Evolutionary conservation across 1,284 basidiomycete species (phyloP).

Genomic region (Ganoderma resinaceum): DNA sequence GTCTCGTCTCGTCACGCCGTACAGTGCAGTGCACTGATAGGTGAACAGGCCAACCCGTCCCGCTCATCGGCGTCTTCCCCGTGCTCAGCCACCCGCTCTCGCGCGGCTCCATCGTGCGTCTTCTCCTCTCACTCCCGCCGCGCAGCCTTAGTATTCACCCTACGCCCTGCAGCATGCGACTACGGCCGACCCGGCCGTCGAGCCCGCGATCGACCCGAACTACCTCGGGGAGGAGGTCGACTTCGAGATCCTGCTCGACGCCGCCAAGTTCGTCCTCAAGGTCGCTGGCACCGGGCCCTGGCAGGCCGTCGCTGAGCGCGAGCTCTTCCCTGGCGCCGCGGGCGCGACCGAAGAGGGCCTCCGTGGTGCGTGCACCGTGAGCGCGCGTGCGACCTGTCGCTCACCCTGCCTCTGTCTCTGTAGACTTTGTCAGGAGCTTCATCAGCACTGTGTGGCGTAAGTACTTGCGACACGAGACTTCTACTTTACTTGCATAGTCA

Average conservation of each 20-base stretch:
- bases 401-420: neutral
- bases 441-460: constrained; percentile 26
- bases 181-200: constrained; percentile 44
- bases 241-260: constrained; percentile 45
- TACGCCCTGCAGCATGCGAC: constrained; percentile 39
- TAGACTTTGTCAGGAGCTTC: constrained; percentile 18
- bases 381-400: neutral
- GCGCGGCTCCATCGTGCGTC: constrained; percentile 45
- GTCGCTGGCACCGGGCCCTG: constrained; percentile 15
- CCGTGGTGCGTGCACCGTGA: constrained; percentile 14
- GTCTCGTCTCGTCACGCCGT: neutral
- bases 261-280: constrained; percentile 44
- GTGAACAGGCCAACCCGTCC: constrained; percentile 18
- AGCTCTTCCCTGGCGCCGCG: constrained; percentile 25
- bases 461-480: constrained; percentile 9
- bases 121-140: neutral
- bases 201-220: constrained; percentile 49
- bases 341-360: constrained; percentile 20
- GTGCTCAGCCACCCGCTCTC: constrained; percentile 36
- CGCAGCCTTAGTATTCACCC: neutral
- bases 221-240: constrained; percentile 49
- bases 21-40: neutral
- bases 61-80: constrained; percentile 29
- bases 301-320: constrained; percentile 14
- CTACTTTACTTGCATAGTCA: neutral